A percentile compares a stretch with the other conserved stretches of the same genome.
phyloP scores from a whole-genome alignment of 495 filamentous ascomycete genomes.

The Penicillium simplicissimum region DNA sequence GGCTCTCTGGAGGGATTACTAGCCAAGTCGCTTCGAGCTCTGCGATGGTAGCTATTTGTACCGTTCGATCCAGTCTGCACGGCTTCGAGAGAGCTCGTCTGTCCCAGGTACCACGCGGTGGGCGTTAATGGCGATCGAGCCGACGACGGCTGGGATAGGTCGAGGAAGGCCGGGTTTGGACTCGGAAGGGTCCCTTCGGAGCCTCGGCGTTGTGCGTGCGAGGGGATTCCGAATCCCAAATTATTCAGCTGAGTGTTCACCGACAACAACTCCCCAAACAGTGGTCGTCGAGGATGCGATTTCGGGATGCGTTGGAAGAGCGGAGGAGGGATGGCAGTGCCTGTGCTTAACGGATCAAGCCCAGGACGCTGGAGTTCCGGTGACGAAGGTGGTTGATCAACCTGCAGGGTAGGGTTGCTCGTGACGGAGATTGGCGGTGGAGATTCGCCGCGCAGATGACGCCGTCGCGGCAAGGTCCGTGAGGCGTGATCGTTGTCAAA shows the following conservation, averaged over 20 bases:
- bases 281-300: constrained; percentile 36
- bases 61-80: constrained; percentile 22
- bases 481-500: constrained; percentile 27
- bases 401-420: constrained; percentile 7
- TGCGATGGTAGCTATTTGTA: constrained; percentile 37
- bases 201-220: constrained; percentile 47
- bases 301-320: constrained; percentile 26
- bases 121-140: constrained; percentile 52
- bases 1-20: constrained; percentile 23
- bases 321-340: constrained; percentile 18
- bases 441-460: constrained; percentile 28
- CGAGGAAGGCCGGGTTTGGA: constrained; percentile 51
- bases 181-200: constrained; percentile 56
- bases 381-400: constrained; percentile 18
- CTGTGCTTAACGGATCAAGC: constrained; percentile 1
- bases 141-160: constrained; percentile 41
- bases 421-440: constrained; percentile 12
- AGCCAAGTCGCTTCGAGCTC: constrained; percentile 49
- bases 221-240: constrained; percentile 43
- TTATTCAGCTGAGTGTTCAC: constrained; percentile 39
- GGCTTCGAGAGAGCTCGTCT: constrained; percentile 49
- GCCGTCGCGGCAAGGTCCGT: constrained; percentile 32
- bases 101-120: constrained; percentile 56
- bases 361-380: constrained; percentile 4
- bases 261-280: constrained; percentile 54